Evolutionary conservation across 768 basidiomycete species (phyloP).

Genomic region (Porpolomopsis calyptriformis): DNA sequence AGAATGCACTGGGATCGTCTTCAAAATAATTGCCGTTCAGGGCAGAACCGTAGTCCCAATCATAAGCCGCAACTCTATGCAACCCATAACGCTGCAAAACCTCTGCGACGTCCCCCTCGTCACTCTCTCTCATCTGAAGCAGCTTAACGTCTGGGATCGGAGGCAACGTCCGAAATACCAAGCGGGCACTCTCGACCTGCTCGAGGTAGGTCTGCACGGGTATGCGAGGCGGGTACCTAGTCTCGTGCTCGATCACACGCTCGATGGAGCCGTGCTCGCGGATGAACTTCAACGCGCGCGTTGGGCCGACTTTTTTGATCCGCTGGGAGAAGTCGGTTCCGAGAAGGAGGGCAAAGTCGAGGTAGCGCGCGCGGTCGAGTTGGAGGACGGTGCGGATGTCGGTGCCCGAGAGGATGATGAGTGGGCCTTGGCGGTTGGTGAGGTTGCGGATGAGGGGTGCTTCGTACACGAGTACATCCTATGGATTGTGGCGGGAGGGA

Average conservation of each 20-base stretch:
- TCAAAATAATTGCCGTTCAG: constrained; percentile 57
- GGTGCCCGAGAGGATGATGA: constrained; percentile 53
- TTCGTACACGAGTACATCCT: constrained; percentile 79
- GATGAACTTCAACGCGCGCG: constrained; percentile 68
- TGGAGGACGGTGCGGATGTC: constrained; percentile 48
- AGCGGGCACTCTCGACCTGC: constrained; percentile 51
- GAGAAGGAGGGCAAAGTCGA: constrained; percentile 81
- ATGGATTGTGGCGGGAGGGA: too few species aligned
- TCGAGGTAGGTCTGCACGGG: constrained; percentile 45
- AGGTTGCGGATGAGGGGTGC: constrained; percentile 76
- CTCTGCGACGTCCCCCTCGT: constrained; percentile 33
- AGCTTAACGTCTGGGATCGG: constrained; percentile 38
- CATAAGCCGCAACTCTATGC: constrained; percentile 27
- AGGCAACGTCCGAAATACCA: constrained; percentile 57
- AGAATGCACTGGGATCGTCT: constrained; percentile 41
- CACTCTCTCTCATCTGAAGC: constrained; percentile 25
- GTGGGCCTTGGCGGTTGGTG: constrained; percentile 46
- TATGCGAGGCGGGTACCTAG: constrained; percentile 40
- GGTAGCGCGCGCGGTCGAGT: constrained; percentile 46
- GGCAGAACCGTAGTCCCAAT: constrained; percentile 35
- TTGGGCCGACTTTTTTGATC: constrained; percentile 73
- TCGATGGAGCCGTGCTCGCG: constrained; percentile 65
- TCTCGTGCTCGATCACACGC: constrained; percentile 41
- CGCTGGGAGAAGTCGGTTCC: constrained; percentile 88
- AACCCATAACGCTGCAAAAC: constrained; percentile 44